Percentiles rank a stretch among this genome's conserved stretches.
phyloP scores from a whole-genome alignment of 345 rosid species.

The Camelina sativa region DNA sequence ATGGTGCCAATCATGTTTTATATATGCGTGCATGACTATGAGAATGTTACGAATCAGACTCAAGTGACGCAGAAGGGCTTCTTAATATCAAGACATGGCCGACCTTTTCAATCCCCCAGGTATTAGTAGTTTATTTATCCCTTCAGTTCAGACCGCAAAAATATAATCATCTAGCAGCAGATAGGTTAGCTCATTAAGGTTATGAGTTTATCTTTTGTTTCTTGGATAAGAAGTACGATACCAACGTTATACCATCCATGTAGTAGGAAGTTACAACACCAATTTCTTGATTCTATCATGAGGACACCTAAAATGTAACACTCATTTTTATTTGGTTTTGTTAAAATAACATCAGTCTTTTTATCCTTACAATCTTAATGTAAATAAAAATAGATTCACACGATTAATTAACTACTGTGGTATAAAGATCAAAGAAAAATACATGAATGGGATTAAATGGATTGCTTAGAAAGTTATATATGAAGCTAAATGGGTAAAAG shows the following conservation, averaged over 20 bases:
- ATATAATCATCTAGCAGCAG: neutral
- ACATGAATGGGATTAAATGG: neutral
- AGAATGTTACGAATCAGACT: neutral
- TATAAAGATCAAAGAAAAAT: slow-evolving; percentile 8
- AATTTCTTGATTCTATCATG: no score
- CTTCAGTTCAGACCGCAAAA: neutral
- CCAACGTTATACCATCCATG: neutral
- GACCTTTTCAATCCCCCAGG: neutral
- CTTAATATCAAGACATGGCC: neutral
- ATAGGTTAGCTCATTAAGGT: neutral
- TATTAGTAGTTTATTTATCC: neutral
- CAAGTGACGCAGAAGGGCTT: neutral
- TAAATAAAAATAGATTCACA: slow-evolving; percentile 26
- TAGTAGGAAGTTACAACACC: neutral
- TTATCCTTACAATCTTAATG: slow-evolving; percentile 12
- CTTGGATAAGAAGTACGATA: neutral
- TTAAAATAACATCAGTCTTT: slow-evolving; percentile 8
- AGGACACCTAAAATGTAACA: neutral
- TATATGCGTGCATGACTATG: neutral
- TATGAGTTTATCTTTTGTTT: neutral
- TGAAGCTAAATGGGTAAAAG: slow-evolving; percentile 27
- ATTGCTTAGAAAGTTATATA: slow-evolving; percentile 24
- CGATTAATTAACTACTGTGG: slow-evolving; percentile 11
- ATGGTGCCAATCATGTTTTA: neutral
- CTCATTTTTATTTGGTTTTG: neutral